phyloP scores from a whole-genome alignment of 2,329 filamentous ascomycete genomes.

The Aspergillus oerlinghausenensis region DNA sequence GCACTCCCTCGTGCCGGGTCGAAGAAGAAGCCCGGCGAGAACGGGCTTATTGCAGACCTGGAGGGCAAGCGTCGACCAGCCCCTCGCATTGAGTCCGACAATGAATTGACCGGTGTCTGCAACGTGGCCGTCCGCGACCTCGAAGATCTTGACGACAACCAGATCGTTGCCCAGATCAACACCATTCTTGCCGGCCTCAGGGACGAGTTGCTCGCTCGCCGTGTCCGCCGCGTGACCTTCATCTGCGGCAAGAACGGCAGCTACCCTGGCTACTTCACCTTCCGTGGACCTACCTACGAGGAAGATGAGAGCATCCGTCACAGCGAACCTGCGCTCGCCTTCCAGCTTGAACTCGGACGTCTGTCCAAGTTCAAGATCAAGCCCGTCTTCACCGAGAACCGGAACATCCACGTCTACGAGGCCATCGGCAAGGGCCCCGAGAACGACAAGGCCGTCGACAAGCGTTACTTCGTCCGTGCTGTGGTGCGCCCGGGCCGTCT shows the following conservation, averaged over 20 bases:
- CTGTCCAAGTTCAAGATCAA: conserved; percentile 97
- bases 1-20: conserved; percentile 61
- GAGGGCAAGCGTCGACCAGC: conserved; percentile 64
- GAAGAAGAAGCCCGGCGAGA: conserved; percentile 53
- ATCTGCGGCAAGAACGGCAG: conserved; percentile 94
- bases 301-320: conserved; percentile 97
- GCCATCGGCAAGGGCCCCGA: conserved; percentile 91
- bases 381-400: conserved; percentile 97
- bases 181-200: conserved; percentile 75
- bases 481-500: conserved; percentile 91
- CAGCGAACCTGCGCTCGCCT: conserved; percentile 91
- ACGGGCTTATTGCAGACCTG: conserved; percentile 66
- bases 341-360: conserved; percentile 94
- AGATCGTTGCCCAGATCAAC: conserved; percentile 71
- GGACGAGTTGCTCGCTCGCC: conserved; percentile 73
- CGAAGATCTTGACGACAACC: conserved; percentile 75
- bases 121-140: conserved; percentile 89
- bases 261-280: conserved; percentile 96
- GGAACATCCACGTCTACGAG: conserved; percentile 98
- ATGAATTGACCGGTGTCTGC: conserved; percentile 84
- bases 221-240: conserved; percentile 87
- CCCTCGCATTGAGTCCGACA: conserved; percentile 54
- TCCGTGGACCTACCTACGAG: conserved; percentile 83
- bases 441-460: conserved; percentile 65
- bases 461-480: conserved; percentile 96